Conservation (phyloP, 305 asterid species). For the Lippia alba region DNA sequence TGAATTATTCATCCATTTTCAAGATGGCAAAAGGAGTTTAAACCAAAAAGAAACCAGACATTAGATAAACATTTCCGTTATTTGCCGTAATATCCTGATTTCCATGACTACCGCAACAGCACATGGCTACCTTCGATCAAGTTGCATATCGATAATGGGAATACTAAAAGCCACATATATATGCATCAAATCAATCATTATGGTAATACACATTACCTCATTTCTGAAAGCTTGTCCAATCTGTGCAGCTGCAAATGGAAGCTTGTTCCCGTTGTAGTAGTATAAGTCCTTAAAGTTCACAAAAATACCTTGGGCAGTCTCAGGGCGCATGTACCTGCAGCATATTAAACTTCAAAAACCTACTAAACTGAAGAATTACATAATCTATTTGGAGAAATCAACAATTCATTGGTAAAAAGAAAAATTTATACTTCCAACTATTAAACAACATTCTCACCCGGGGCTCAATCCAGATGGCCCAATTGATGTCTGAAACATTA, state of each 20-base stretch:
- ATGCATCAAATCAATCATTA: constrained; percentile 6
- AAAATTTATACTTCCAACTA: background rate
- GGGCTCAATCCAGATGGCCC: constrained; percentile 91
- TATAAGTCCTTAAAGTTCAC: constrained; percentile 94
- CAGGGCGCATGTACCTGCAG: constrained; percentile 94
- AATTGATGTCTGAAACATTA: constrained; percentile 94
- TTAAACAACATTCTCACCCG: constrained; percentile 58
- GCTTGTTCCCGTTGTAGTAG: constrained; percentile 89
- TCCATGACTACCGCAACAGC: background rate
- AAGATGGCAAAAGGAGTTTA: background rate
- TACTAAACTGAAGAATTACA: background rate
- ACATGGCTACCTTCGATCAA: constrained; percentile 15
- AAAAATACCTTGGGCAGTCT: constrained; percentile 97
- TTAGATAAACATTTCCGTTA: constrained; percentile 6
- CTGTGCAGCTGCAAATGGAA: constrained; percentile 97
- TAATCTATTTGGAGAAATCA: constrained; percentile 1
- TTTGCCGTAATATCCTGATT: constrained; percentile 20
- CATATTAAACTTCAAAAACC: constrained; percentile 16
- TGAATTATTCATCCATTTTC: constrained; percentile 14
- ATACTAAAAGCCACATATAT: constrained; percentile 19
- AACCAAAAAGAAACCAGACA: constrained; percentile 8
- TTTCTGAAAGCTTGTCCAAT: constrained; percentile 96
- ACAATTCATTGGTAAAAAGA: constrained; percentile 1
- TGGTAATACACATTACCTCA: constrained; percentile 55
- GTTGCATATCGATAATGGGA: background rate